phyloP scores from a whole-genome alignment of 2,329 filamentous ascomycete genomes.

The Immersiporthe knoxdaviesiana region DNA sequence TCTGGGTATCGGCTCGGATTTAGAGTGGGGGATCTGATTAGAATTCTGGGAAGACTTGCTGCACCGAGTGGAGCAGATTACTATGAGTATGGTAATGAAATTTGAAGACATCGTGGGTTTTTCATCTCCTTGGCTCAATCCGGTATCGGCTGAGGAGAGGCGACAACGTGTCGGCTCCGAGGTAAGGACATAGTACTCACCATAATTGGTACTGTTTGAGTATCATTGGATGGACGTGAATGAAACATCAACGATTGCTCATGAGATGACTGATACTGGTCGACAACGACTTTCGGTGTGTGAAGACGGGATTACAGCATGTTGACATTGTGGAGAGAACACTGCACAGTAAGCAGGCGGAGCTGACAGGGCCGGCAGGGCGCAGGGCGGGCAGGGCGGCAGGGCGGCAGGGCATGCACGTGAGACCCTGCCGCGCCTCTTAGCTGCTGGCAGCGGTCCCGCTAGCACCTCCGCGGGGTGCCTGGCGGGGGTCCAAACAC shows the following conservation, averaged over 20 bases:
- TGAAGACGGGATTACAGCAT: neutral
- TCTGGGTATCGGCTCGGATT: neutral
- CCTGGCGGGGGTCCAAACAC: neutral
- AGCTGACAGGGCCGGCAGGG: too few relatives aligned
- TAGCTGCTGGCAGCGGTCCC: neutral
- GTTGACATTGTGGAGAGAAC: neutral
- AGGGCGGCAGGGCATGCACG: neutral
- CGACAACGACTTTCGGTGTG: neutral
- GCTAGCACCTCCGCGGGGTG: neutral
- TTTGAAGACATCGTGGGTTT: neutral
- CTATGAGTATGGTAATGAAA: neutral
- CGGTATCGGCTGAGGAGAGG: neutral
- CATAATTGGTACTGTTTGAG: neutral
- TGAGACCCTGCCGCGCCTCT: neutral
- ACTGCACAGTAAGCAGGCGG: too few relatives aligned
- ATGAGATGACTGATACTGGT: neutral
- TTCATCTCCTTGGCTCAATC: neutral
- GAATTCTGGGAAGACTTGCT: neutral
- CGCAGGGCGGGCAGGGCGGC: too few relatives aligned
- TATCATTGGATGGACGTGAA: neutral
- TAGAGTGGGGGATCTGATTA: neutral
- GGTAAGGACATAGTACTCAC: neutral
- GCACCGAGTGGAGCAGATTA: neutral
- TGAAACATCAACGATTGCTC: neutral
- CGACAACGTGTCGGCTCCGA: neutral